These are phyloP conservation scores for Karstenula rhodostoma DNA, from an alignment of 2,329 filamentous ascomycete species.

Conservation along the genomic window DNA sequence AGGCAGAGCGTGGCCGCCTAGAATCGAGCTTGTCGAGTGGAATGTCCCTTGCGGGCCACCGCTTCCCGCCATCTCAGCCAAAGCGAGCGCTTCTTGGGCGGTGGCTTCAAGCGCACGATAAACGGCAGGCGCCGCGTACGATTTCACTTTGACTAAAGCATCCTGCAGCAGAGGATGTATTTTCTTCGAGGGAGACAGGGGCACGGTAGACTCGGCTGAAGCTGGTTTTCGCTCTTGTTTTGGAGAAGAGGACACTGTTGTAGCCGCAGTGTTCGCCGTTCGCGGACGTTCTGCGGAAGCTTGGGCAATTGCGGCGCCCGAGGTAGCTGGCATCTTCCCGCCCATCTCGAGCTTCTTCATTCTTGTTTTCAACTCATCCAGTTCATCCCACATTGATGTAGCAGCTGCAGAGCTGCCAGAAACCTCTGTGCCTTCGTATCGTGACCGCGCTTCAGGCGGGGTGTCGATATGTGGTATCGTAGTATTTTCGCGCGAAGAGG, in stretches of 20 bases:
- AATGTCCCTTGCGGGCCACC: slow-evolving; percentile 68
- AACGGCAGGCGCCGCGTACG: slow-evolving; percentile 72
- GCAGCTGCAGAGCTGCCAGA: slow-evolving; percentile 87
- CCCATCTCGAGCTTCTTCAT: slow-evolving; percentile 90
- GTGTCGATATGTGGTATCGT: slow-evolving; percentile 36
- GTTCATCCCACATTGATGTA: slow-evolving; percentile 95
- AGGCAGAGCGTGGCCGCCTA: slow-evolving; percentile 66
- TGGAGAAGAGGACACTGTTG: slow-evolving; percentile 89
- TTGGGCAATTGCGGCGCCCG: slow-evolving; percentile 72
- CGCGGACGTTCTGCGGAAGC: slow-evolving; percentile 81
- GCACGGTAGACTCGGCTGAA: slow-evolving; percentile 53
- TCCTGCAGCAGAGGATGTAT: slow-evolving; percentile 81
- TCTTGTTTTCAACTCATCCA: slow-evolving; percentile 93
- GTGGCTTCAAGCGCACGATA: slow-evolving; percentile 83
- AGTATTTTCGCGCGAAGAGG: slow-evolving; percentile 42
- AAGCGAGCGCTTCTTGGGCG: slow-evolving; percentile 78
- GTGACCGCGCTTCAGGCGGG: slow-evolving; percentile 38
- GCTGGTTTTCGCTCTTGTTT: slow-evolving; percentile 69
- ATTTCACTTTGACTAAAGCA: slow-evolving; percentile 80
- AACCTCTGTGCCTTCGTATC: slow-evolving; percentile 71
- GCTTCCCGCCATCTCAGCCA: slow-evolving; percentile 80
- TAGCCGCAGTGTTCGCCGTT: slow-evolving; percentile 90
- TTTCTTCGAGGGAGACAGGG: slow-evolving; percentile 59
- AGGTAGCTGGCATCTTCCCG: slow-evolving; percentile 84
- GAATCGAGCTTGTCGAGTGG: slow-evolving; percentile 72